phyloP scores from a whole-genome alignment of 1,284 basidiomycete species.

The Heterobasidion occidentale region DNA sequence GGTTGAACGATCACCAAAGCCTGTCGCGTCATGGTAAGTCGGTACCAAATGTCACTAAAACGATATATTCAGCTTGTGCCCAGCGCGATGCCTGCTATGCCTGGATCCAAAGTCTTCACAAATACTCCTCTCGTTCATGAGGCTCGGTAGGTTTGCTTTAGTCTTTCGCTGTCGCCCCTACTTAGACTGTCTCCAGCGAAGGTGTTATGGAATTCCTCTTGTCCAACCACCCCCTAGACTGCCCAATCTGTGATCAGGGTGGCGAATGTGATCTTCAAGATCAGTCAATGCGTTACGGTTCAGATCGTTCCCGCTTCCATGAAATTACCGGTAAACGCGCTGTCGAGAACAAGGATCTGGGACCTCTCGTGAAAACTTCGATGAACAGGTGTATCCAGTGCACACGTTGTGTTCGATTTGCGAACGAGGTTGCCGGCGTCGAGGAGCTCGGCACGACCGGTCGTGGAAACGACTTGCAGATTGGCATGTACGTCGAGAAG shows the following conservation, averaged over 20 bases:
- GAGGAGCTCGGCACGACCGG: conserved; percentile 97
- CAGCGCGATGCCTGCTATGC: conserved; percentile 98
- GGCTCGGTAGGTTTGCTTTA: conserved; percentile 55
- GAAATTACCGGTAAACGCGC: conserved; percentile 98
- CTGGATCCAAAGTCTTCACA: conserved; percentile 93
- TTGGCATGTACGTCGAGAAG: conserved; percentile 98
- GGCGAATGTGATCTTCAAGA: conserved; percentile 99
- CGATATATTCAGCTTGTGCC: not conserved
- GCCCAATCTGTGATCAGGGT: conserved; percentile 97
- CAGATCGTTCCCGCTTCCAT: conserved; percentile 96
- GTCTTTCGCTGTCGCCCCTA: not conserved
- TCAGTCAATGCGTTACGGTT: conserved; percentile 99
- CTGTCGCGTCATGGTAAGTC: conserved; percentile 76
- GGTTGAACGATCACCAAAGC: conserved; percentile 92
- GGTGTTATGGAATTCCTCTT: conserved; percentile 99
- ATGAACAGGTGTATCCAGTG: conserved; percentile 99
- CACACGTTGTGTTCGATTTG: conserved; percentile 97
- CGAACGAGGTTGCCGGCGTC: conserved; percentile 98
- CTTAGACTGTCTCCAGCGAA: conserved; percentile 47
- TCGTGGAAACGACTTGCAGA: conserved; percentile 97
- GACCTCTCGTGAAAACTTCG: conserved; percentile 96
- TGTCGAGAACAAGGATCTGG: conserved; percentile 97
- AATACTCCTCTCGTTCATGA: conserved; percentile 94
- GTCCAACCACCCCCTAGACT: conserved; percentile 96
- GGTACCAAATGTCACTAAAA: not conserved